Base-by-base conservation (phyloP, 768 basidiomycete genomes). In the Lyophyllum semitale region DNA sequence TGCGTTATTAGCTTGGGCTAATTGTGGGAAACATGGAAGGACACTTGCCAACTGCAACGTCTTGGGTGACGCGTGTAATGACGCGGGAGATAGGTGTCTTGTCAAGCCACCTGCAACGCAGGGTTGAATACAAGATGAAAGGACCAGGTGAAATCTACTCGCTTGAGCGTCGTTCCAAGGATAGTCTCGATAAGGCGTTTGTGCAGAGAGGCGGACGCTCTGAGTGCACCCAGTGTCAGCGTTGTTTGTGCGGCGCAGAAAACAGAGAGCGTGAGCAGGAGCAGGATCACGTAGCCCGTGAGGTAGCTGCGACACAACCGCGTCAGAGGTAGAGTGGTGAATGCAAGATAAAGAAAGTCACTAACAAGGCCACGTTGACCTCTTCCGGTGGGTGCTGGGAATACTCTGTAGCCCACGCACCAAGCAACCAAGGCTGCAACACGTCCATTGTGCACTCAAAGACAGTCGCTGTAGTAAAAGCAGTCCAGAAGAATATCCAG, bases 1-100 rank as follows among this genome's bases (percentile, higher is more conserved):
- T n/a, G n/a, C n/a, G n/a, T n/a, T n/a, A 18, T 38, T 38, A 38
- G 37, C 17, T 4, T 6, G 4, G 35, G 25, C 20, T 18, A 4
- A 23, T n/a, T 13, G 27, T 11, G 30, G 59, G 29, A n/a, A 18
- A 6, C 18, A n/a, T 18, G 15, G 15, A 4, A 22, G 22, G 8
- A n/a, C 13, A 54, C 63, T 26, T 59, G 68, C 65, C 68, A 35
- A 68, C 62, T 22, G 80, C 71, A n/a, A 88, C 84, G 63, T 89
- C 87, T 53, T 85, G 81, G 0, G 87, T 88, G 63, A 81, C 82
- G 27, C 87, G 76, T 18, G 84, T 73, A 33, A 88, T 82, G 50
- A 90, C 79, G 2, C 87, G 80, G 12, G 75, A 71, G 1, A 69
- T 66, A 7, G 77, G 76, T 0, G 78, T 80, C 33, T 72, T 70